Conservation (phyloP, 192 early-diverging fungal genomes). For the Coemansia sp. region DNA sequence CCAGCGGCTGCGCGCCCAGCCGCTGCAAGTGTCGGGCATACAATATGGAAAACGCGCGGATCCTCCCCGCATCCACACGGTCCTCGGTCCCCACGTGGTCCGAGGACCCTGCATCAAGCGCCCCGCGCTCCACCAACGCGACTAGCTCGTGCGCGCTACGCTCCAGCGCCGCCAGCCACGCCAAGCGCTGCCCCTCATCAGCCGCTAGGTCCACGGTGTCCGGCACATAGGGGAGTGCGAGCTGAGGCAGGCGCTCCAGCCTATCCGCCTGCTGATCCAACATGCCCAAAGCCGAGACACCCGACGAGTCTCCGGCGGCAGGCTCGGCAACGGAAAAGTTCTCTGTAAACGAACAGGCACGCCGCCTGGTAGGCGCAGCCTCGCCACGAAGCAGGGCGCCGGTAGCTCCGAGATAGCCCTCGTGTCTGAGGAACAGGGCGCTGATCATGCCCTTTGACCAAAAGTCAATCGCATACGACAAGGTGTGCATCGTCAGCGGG, state of each 20-base stretch:
- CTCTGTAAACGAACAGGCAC: constrained; percentile 75
- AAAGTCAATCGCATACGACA: constrained; percentile 96
- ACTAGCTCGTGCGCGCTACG: constrained; percentile 66
- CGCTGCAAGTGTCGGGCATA: constrained; percentile 68
- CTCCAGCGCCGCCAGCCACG: constrained; percentile 80
- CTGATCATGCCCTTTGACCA: constrained; percentile 96
- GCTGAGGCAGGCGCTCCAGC: constrained; percentile 64
- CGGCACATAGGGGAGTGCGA: constrained; percentile 62
- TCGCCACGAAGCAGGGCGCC: constrained; percentile 64
- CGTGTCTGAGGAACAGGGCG: constrained; percentile 94
- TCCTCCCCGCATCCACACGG: constrained; percentile 8
- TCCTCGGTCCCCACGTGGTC: background rate
- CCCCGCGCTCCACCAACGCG: constrained; percentile 58
- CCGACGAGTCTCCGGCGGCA: constrained; percentile 57
- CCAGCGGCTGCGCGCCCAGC: constrained; percentile 68
- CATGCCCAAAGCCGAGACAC: constrained; percentile 61
- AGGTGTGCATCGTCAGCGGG: constrained; percentile 95
- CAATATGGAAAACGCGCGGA: constrained; percentile 63
- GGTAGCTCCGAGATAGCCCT: constrained; percentile 94
- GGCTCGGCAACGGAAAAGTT: constrained; percentile 73
- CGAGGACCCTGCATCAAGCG: constrained; percentile 15
- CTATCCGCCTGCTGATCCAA: constrained; percentile 62
- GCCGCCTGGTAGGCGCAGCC: constrained; percentile 10
- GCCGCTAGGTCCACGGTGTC: constrained; percentile 71
- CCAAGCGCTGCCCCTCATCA: constrained; percentile 59